phyloP scores from a whole-genome alignment of 2,329 filamentous ascomycete genomes.

The Chalara sp. region DNA sequence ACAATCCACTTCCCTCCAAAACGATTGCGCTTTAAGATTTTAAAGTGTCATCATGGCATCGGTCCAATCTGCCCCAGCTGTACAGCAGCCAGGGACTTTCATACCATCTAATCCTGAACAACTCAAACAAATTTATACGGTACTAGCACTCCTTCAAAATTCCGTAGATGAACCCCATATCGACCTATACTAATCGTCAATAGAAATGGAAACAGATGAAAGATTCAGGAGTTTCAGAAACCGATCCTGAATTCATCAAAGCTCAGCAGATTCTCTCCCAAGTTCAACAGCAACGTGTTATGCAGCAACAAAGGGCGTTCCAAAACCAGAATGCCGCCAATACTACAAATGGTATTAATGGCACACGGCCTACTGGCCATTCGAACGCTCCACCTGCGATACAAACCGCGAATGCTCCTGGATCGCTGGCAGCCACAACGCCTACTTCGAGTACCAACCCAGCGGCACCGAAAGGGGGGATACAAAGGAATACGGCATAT shows the following conservation, averaged over 20 bases:
- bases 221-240: slow-evolving; percentile 69
- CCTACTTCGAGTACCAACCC: slow-evolving; percentile 15
- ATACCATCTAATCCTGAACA: slow-evolving; percentile 67
- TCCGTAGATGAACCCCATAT: slow-evolving; percentile 1
- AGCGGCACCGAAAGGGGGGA: slow-evolving; percentile 19
- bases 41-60: slow-evolving; percentile 58
- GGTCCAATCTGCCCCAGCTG: slow-evolving; percentile 64
- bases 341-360: slow-evolving; percentile 47
- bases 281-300: slow-evolving; percentile 54
- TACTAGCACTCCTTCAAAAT: slow-evolving; percentile 33
- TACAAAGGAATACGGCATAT: slow-evolving; percentile 18
- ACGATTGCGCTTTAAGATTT: too few species aligned
- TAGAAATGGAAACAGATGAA: slow-evolving; percentile 91
- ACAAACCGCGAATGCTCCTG: slow-evolving; percentile 19
- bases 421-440: slow-evolving; percentile 21
- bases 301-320: slow-evolving; percentile 30
- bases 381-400: slow-evolving; percentile 15
- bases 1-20: too few species aligned
- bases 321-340: slow-evolving; percentile 45
- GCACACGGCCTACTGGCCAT: slow-evolving; percentile 34
- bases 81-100: slow-evolving; percentile 57
- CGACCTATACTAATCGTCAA: slow-evolving; percentile 22
- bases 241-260: slow-evolving; percentile 84
- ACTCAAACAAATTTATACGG: slow-evolving; percentile 66
- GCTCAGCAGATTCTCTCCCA: slow-evolving; percentile 66